These are phyloP conservation scores for Perkinsus chesapeaki DNA, from an alignment of 169 alveolate species.

Conservation along the genomic window DNA sequence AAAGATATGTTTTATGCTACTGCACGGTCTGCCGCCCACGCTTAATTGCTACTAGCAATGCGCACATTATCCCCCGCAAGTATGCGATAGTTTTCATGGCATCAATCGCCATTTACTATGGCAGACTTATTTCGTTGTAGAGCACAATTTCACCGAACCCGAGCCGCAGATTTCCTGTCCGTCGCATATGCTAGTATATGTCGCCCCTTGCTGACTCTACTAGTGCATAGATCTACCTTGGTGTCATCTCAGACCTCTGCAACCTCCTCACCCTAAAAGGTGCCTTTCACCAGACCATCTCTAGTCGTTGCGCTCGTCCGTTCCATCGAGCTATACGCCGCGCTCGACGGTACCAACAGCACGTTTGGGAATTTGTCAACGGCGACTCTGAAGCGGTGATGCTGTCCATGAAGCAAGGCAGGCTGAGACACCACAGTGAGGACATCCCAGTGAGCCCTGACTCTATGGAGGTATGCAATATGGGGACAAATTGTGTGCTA, in stretches of 20 bases:
- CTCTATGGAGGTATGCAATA: background rate
- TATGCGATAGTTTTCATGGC: background rate
- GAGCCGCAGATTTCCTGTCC: too few relatives aligned
- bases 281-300: background rate
- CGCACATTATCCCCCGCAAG: background rate
- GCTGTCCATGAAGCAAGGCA: background rate
- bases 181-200: too few relatives aligned
- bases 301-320: background rate
- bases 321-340: background rate
- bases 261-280: background rate
- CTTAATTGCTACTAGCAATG: too few relatives aligned
- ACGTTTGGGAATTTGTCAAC: background rate
- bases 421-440: background rate
- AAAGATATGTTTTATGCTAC: too few relatives aligned
- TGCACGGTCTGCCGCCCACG: too few relatives aligned
- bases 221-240: too few relatives aligned
- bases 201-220: too few relatives aligned
- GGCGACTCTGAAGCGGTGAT: background rate
- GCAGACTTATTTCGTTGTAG: too few relatives aligned
- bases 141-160: background rate
- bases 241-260: background rate
- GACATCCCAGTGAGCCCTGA: background rate
- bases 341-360: background rate
- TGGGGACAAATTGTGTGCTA: background rate
- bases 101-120: too few relatives aligned